These are phyloP conservation scores for Hemisphaericaspora nanyangensis DNA, from an alignment of 805 yeast species.

Conservation along the genomic window DNA sequence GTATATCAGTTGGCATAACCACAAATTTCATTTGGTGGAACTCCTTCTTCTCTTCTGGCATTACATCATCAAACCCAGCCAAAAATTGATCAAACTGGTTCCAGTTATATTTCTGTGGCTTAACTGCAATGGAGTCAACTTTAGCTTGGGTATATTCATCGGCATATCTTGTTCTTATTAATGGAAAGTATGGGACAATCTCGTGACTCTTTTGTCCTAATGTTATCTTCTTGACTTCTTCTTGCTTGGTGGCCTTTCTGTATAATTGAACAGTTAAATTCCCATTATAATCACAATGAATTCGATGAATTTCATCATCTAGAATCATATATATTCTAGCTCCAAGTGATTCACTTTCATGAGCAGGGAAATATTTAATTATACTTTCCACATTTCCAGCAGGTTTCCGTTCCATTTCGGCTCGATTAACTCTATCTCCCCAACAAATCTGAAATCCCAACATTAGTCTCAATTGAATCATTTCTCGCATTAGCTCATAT, in stretches of 20 bases:
- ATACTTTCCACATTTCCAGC: conserved; percentile 53
- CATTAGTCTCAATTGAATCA: conserved; percentile 78
- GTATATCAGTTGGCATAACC: conserved; percentile 71
- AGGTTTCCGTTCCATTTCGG: conserved; percentile 59
- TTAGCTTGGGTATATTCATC: conserved; percentile 55
- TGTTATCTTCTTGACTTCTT: conserved; percentile 7
- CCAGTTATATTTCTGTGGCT: conserved; percentile 71
- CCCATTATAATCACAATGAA: conserved; percentile 68
- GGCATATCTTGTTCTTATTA: conserved; percentile 77
- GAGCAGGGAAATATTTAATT: conserved; percentile 50
- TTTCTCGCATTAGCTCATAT: conserved; percentile 68
- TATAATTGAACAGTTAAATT: conserved; percentile 78
- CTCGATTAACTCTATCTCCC: conserved; percentile 60
- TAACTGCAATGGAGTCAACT: conserved; percentile 52
- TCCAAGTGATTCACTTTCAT: conserved; percentile 41
- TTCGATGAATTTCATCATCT: conserved; percentile 81
- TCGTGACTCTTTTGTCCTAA: conserved; percentile 9
- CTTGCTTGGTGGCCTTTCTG: conserved; percentile 13
- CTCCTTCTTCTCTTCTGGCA: conserved; percentile 50
- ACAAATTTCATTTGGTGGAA: conserved; percentile 78
- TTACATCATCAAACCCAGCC: conserved; percentile 85
- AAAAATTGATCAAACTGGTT: conserved; percentile 82
- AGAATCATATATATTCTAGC: conserved; percentile 70
- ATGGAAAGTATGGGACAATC: conserved; percentile 20
- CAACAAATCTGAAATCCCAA: conserved; percentile 89